A percentile compares a stretch with the other conserved stretches of the same genome.
Conservation (phyloP, 495 filamentous ascomycete genomes). For the Daldinia vernicosa region DNA sequence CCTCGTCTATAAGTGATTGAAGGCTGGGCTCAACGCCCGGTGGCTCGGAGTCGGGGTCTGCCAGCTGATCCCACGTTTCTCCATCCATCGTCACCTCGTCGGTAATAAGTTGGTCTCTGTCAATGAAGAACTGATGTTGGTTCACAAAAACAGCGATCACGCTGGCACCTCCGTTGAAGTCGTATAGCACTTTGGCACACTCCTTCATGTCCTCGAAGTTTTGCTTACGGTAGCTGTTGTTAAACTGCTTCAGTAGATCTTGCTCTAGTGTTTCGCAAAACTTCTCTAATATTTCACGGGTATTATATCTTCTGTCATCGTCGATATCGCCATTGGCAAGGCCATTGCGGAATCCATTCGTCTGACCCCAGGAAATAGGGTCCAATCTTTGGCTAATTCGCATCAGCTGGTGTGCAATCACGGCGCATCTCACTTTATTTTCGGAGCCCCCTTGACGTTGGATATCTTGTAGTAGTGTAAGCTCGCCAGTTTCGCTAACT, state of each 20-base stretch:
- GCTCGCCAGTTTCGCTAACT: conserved; percentile 83
- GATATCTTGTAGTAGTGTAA: conserved; percentile 82
- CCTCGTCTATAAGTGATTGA: conserved; percentile 90
- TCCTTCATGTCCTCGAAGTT: conserved; percentile 97
- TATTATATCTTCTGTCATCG: conserved; percentile 64
- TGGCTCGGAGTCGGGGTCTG: conserved; percentile 91
- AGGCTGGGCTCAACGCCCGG: conserved; percentile 91
- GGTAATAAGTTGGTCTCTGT: conserved; percentile 85
- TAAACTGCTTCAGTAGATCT: conserved; percentile 94
- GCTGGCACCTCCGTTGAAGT: conserved; percentile 94
- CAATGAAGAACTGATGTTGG: conserved; percentile 99
- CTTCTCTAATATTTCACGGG: conserved; percentile 91
- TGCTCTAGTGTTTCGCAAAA: conserved; percentile 96
- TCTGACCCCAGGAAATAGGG: conserved; percentile 71
- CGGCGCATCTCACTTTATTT: conserved; percentile 86
- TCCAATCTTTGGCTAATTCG: conserved; percentile 88
- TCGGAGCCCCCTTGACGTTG: conserved; percentile 79
- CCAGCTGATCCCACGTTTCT: conserved; percentile 87
- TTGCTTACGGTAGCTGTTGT: conserved; percentile 90
- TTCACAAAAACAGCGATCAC: conserved; percentile 97
- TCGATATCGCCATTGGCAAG: conserved; percentile 58
- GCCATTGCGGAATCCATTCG: conserved; percentile 66
- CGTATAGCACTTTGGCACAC: conserved; percentile 90
- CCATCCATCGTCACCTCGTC: conserved; percentile 86
- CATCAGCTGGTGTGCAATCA: conserved; percentile 88